Evolutionary conservation across 306 rosid genomes (phyloP).

Genomic region (Vigna angularis): DNA sequence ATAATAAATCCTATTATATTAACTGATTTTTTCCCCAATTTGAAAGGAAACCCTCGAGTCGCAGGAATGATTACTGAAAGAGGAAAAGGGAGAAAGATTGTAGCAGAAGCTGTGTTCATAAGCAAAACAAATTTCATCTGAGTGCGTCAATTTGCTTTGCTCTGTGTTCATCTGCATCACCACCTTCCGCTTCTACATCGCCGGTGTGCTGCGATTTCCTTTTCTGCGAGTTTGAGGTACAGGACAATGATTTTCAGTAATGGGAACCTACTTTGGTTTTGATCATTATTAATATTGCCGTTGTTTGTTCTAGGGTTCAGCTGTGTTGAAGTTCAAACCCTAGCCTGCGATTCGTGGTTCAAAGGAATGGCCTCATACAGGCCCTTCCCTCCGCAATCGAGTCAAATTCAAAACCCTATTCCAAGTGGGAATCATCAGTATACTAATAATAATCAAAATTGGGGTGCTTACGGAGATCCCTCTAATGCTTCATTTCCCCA

Average conservation of each 20-base stretch:
- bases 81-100: neutral
- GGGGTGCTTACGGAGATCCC: conserved; percentile 56
- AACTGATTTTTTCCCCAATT: neutral
- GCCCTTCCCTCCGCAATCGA: conserved; percentile 81
- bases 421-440: conserved; percentile 62
- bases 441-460: conserved; percentile 56
- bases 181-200: neutral
- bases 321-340: conserved; percentile 30
- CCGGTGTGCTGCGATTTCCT: neutral
- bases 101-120: neutral
- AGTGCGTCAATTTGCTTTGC: neutral
- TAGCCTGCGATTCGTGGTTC: neutral
- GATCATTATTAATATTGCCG: neutral
- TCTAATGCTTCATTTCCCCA: conserved; percentile 67
- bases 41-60: neutral
- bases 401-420: conserved; percentile 65
- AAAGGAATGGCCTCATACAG: conserved; percentile 85
- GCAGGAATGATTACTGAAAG: neutral
- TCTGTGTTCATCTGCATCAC: neutral
- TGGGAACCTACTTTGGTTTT: neutral
- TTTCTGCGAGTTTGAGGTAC: neutral
- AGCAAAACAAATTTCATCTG: neutral
- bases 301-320: conserved; percentile 31
- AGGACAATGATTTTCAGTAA: neutral
- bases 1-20: neutral